Conservation (phyloP, 179 eudicot genomes). For the Silene noctiflora region DNA sequence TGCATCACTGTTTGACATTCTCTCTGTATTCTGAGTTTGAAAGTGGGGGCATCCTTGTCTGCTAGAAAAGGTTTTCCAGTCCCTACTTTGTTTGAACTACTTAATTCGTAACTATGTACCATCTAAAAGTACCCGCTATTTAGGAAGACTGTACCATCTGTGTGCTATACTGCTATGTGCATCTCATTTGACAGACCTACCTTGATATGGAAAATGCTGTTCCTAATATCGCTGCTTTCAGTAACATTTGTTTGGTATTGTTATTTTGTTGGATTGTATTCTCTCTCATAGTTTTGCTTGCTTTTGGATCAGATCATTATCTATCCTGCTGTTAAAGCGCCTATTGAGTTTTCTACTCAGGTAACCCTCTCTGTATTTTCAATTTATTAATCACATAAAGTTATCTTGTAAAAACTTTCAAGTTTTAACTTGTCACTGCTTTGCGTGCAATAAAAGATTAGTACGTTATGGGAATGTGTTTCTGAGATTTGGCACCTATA, state of each 20-base stretch:
- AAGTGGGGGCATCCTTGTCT: background rate
- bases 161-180: background rate
- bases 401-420: background rate
- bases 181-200: background rate
- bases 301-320: conserved; percentile 65
- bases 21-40: background rate
- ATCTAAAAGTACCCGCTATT: background rate
- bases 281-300: conserved; percentile 11
- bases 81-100: background rate
- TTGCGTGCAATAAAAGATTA: background rate
- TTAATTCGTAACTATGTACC: background rate
- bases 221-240: conserved; percentile 5
- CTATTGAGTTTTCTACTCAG: conserved; percentile 81
- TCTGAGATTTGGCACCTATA: background rate
- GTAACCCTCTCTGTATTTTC: conserved; percentile 33
- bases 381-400: no score
- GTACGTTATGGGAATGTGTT: background rate
- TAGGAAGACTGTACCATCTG: background rate
- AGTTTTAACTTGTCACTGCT: background rate
- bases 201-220: conserved; percentile 2
- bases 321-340: conserved; percentile 89
- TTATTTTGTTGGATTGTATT: conserved; percentile 12
- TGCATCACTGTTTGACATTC: no score
- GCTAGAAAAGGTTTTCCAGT: background rate
- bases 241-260: background rate